Base-by-base conservation (phyloP, 345 rosid genomes). In the Syzygium jambos region DNA sequence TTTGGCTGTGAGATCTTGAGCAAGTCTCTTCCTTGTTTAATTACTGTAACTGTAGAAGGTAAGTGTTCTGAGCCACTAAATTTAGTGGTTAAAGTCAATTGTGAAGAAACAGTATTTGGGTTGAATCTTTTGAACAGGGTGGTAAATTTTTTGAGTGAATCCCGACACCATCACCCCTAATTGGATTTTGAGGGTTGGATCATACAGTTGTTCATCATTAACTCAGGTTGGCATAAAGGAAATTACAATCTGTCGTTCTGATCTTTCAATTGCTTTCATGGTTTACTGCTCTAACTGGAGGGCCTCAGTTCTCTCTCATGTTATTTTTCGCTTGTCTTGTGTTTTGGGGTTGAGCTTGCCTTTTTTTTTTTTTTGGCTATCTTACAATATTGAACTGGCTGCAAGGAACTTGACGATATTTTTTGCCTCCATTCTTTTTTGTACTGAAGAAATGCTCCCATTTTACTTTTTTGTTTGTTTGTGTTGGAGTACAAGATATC, bases 71-170 rank as follows among this genome's bases (percentile, higher is more conserved):
- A 96, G 85, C 95, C 93, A 77, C 88, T 98, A 87, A 92, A 92
- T 46, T 56, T 94, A 78, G 90, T 89, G 14, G 88, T 94, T 7
- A 96, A 98, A 93, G 93, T 96, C 89, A 98, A 98, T 87, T 96
- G 99, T 82, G 96, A 98, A 91, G 99, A 98, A 90, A 96, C 99
- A 2, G 96, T 98, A 30, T 96, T 98, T 86, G 99, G 98, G 89
- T 89, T 95, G 86, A 98, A 98, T 90, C 89, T 96, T 78, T 91
- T 98, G 92, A 96, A 96, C 90, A 94, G 96, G 90, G 91, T 95
- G 38, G 96, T 94, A 78, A 95, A 92, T 89, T 94, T 95, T 88
- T 90, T 93, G 88, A 93, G 85, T 83, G 98, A 96, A 88, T 61
- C 91, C 86, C 88, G 90, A 5, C 41, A 46, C 56, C 61, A 43